Conservation (phyloP, 768 basidiomycete species). For the Thelephora aurantiotincta region DNA sequence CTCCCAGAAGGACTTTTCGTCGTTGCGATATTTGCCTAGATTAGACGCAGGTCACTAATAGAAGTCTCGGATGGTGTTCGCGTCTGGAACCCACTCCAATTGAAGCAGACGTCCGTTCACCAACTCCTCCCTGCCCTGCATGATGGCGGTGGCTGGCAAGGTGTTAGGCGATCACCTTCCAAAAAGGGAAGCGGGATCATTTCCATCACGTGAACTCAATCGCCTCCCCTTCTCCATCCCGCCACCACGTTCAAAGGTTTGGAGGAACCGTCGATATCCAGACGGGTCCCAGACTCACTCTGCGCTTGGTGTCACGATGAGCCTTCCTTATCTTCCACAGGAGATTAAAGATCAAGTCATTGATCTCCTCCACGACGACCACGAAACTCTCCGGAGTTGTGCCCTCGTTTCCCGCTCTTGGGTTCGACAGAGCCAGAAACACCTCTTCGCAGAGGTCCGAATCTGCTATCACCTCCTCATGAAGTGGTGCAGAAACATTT, state of each 20-base stretch:
- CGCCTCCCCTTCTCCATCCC: too few species aligned
- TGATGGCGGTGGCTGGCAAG: not conserved
- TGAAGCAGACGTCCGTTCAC: not conserved
- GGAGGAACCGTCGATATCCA: too few species aligned
- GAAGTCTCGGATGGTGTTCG: not conserved
- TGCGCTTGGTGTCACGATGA: too few species aligned
- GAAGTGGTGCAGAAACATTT: too few species aligned
- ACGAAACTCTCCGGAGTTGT: not conserved
- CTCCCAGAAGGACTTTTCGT: constrained; percentile 55
- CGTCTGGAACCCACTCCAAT: constrained; percentile 5
- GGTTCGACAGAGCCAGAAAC: not conserved
- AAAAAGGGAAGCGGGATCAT: too few species aligned
- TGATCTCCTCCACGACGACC: constrained; percentile 1
- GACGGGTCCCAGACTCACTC: too few species aligned
- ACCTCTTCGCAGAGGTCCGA: constrained; percentile 1
- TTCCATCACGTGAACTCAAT: too few species aligned
- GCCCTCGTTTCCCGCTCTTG: not conserved
- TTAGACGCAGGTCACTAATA: not conserved
- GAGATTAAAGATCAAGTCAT: constrained; percentile 2
- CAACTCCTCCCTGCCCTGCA: not conserved
- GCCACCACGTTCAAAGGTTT: too few species aligned
- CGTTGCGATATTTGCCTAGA: constrained; percentile 45
- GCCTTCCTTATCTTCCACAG: not conserved
- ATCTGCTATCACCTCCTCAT: too few species aligned
- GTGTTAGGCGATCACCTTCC: too few species aligned